Evolutionary conservation across 2,329 filamentous ascomycete genomes (phyloP).

Genomic region (Claviceps spartinae): DNA sequence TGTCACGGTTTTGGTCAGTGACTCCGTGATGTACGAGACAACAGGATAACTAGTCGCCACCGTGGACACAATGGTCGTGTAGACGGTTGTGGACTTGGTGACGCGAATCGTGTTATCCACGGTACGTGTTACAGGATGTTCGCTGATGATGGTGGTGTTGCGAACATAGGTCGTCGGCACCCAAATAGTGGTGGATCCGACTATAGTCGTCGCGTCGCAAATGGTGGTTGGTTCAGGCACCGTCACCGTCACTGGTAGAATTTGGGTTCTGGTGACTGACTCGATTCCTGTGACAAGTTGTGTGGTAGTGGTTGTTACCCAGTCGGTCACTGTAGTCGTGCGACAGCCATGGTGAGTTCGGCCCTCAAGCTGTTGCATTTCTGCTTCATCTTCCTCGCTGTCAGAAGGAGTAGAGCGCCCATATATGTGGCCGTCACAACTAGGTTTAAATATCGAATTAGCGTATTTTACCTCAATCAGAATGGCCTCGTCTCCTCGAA

Average conservation of each 20-base stretch:
- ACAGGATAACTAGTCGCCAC: slow-evolving; percentile 9
- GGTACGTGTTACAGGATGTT: slow-evolving; percentile 9
- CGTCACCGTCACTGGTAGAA: slow-evolving; percentile 3
- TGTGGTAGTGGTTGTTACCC: slow-evolving; percentile 11
- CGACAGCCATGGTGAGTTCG: slow-evolving; percentile 5
- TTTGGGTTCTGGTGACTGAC: slow-evolving; percentile 7
- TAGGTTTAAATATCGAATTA: background rate
- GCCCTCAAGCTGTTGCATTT: background rate
- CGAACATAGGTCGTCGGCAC: slow-evolving; percentile 7
- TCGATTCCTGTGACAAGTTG: slow-evolving; percentile 6
- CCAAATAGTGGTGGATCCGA: slow-evolving; percentile 8
- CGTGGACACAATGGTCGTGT: slow-evolving; percentile 7
- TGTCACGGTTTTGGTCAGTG: slow-evolving; percentile 4
- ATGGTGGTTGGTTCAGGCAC: slow-evolving; percentile 6
- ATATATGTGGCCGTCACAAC: background rate
- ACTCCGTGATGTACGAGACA: slow-evolving; percentile 5
- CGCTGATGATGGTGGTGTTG: slow-evolving; percentile 6
- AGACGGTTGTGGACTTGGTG: slow-evolving; percentile 7
- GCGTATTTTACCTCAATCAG: background rate
- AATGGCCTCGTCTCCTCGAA: background rate
- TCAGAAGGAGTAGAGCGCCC: background rate
- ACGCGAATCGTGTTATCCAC: slow-evolving; percentile 6
- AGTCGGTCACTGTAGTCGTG: slow-evolving; percentile 11
- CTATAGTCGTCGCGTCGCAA: slow-evolving; percentile 3
- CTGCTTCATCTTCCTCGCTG: background rate